These are phyloP conservation scores for Botryosphaeria dothidea DNA, from an alignment of 2,329 filamentous ascomycete genomes.

Conservation along the genomic window DNA sequence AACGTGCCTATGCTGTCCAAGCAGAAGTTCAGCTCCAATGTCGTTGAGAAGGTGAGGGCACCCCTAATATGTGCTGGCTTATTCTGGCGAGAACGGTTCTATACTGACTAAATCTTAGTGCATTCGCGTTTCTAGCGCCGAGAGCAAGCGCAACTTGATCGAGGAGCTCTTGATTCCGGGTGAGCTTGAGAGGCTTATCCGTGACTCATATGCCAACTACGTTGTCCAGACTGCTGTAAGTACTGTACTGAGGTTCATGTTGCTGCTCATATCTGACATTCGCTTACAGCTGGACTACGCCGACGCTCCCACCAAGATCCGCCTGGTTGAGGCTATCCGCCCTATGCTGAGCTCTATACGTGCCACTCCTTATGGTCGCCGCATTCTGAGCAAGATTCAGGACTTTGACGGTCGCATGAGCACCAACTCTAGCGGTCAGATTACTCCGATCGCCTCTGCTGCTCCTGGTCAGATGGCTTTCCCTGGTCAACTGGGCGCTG, in stretches of 20 bases:
- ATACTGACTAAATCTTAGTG: constrained; percentile 30
- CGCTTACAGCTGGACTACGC: constrained; percentile 55
- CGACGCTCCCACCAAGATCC: constrained; percentile 29
- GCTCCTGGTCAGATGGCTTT: constrained; percentile 11
- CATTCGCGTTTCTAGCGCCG: constrained; percentile 75
- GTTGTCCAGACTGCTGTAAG: constrained; percentile 85
- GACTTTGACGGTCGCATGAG: constrained; percentile 46
- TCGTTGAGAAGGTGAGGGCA: constrained; percentile 74
- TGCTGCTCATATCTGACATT: background rate
- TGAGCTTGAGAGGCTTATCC: constrained; percentile 85
- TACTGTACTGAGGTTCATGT: constrained; percentile 23
- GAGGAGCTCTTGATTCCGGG: constrained; percentile 73
- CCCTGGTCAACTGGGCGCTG: background rate
- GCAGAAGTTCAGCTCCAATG: constrained; percentile 99
- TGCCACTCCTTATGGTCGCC: constrained; percentile 89
- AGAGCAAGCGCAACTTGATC: constrained; percentile 78
- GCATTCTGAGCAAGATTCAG: constrained; percentile 85
- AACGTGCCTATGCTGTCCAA: constrained; percentile 74
- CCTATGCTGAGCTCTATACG: constrained; percentile 83
- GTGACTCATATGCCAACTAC: constrained; percentile 95
- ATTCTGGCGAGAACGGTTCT: background rate
- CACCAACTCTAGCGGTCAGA: constrained; percentile 9
- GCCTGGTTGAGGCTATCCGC: constrained; percentile 80
- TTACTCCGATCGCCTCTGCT: constrained; percentile 3
- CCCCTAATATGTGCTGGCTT: no score